Evolutionary conservation across 1,284 basidiomycete species (phyloP), one percentile per base, ranked within the genome.

Genomic region (Golubevia pallescens): DNA sequence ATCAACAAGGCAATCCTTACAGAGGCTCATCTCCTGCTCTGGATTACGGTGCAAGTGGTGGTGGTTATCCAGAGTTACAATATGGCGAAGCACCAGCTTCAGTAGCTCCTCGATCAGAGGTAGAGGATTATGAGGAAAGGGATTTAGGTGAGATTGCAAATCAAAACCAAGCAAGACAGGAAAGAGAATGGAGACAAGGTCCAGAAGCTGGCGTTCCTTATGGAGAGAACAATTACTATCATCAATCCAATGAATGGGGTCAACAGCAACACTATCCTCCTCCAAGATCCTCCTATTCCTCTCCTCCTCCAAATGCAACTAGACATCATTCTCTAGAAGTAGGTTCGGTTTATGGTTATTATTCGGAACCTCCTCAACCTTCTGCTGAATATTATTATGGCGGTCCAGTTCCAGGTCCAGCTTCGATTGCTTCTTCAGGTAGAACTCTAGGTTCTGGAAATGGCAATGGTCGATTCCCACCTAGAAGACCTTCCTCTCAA

Each of bases 51-150:
- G 10, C 3, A 5, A 4, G 10, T 5, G 10, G 10, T 38, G 34
- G 34, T 10, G 34, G 5, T 38, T 38, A 38, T 38, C 34, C 34
- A 38, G 34, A 38, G 34, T 10, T 38, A 5, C 34, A 38, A 38
- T 38, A 38, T 38, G 34, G 34, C 3, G 34, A 38, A 38, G 34
- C 34, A 38, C 34, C 34, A 38, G 34, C 34, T 38, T 38, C 34
- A 10, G 10, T 38, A 38, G 34, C 1, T 14, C n/a, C n/a, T n/a
- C 19, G 20, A 24, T n/a, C 61, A 57, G 65, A 19, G 67, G 67
- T 64, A 52, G 69, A 73, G 53, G 80, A 73, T 52, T 80, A 70
- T 67, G 70, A 67, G 51, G 69, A 69, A 60, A 72, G 70, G 57
- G 66, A 69, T 28, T 68, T 70, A 16, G 74, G 62, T 52, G 73